These are phyloP conservation scores for Vitis rotundifolia DNA, from an alignment of 164 flowering plant species.

Conservation along the genomic window DNA sequence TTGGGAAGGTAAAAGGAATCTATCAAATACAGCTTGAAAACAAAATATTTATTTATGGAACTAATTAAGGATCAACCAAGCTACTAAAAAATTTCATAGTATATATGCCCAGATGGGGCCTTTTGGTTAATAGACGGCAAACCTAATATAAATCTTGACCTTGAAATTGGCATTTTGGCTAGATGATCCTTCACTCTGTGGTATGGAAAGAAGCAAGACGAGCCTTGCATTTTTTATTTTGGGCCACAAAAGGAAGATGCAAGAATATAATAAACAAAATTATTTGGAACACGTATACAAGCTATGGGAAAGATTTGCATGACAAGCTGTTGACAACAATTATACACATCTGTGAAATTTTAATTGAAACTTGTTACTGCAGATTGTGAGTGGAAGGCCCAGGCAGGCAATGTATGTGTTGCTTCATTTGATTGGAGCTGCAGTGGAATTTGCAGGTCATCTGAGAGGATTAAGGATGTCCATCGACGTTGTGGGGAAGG, in stretches of 20 bases:
- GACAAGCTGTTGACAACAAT: too few relatives aligned
- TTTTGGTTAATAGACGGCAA: not conserved
- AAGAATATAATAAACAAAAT: too few relatives aligned
- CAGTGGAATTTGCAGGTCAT: constrained; percentile 74
- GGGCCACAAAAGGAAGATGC: too few relatives aligned
- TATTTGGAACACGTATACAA: too few relatives aligned
- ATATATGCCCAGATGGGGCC: not conserved
- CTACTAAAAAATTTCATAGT: not conserved
- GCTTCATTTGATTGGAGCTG: constrained; percentile 91
- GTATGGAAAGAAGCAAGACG: too few relatives aligned
- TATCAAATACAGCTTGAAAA: not conserved
- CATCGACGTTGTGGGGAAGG: constrained; percentile 78
- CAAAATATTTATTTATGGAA: not conserved
- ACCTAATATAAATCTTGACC: not conserved
- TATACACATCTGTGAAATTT: not conserved
- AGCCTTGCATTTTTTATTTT: too few relatives aligned
- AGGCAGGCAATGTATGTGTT: constrained; percentile 70
- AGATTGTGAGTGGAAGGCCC: constrained; percentile 85
- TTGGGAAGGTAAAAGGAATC: not conserved
- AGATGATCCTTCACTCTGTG: too few relatives aligned
- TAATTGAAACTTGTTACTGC: constrained; percentile 4
- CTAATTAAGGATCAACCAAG: not conserved
- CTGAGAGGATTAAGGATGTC: constrained; percentile 73
- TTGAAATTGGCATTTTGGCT: too few relatives aligned
- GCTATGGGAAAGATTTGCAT: too few relatives aligned